Conservation (phyloP, 345 rosid genomes). For the Ceriops decandra region DNA sequence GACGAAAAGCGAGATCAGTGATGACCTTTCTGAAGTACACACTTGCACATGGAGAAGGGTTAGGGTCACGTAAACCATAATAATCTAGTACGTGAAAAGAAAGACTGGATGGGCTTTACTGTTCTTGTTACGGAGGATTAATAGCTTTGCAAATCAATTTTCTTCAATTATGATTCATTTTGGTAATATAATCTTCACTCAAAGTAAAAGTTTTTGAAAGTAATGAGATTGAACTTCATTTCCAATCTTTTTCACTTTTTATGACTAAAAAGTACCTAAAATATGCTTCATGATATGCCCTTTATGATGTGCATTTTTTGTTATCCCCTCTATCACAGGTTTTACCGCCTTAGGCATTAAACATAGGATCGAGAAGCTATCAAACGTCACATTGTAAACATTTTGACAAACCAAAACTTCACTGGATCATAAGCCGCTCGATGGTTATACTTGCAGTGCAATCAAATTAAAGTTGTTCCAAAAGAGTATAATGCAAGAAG, state of each 20-base stretch:
- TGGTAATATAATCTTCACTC: too few relatives aligned
- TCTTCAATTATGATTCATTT: background rate
- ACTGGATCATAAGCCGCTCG: background rate
- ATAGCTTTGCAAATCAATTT: background rate
- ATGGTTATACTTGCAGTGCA: background rate
- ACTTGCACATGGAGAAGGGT: background rate
- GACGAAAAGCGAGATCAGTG: conserved; percentile 12
- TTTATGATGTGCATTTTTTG: too few relatives aligned
- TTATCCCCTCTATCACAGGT: background rate
- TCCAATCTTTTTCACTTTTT: too few relatives aligned
- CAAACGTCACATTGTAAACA: background rate
- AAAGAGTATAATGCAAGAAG: background rate
- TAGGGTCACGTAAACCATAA: background rate
- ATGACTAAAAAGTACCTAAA: background rate
- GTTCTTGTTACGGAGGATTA: background rate
- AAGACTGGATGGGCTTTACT: background rate
- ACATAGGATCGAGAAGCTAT: background rate
- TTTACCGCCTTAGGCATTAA: background rate
- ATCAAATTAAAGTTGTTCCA: background rate
- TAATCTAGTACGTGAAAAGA: background rate
- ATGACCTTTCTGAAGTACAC: conserved; percentile 5
- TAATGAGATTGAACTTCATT: too few relatives aligned
- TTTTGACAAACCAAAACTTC: background rate
- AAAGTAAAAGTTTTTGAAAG: too few relatives aligned
- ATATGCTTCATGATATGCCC: too few relatives aligned